Evolutionary conservation across 192 early-diverging fungal species (phyloP).

Genomic region (Dimargaris cristalligena): DNA sequence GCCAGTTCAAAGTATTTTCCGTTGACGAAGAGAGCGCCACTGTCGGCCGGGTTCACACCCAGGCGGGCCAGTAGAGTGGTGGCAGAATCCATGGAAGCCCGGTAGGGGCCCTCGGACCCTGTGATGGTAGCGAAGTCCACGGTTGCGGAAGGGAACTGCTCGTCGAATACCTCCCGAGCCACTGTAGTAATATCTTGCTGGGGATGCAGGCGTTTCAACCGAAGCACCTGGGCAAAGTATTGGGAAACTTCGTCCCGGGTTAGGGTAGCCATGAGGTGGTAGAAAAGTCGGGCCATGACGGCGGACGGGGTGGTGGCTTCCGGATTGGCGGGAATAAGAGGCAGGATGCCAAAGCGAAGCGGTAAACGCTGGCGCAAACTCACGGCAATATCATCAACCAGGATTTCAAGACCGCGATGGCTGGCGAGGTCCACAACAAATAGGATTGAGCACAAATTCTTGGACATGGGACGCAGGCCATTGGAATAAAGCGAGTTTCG

Average conservation of each 20-base stretch:
- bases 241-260: slow-evolving; percentile 6
- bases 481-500: slow-evolving; percentile 42
- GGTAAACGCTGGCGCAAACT: slow-evolving; percentile 56
- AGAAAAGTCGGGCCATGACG: slow-evolving; percentile 19
- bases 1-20: slow-evolving; percentile 51
- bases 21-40: slow-evolving; percentile 57
- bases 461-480: slow-evolving; percentile 55
- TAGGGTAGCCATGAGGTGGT: slow-evolving; percentile 13
- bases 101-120: background rate
- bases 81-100: background rate
- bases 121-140: background rate
- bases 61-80: background rate
- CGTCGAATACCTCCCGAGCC: slow-evolving; percentile 4
- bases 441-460: slow-evolving; percentile 59
- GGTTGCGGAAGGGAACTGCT: no score
- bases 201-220: slow-evolving; percentile 16
- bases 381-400: slow-evolving; percentile 43
- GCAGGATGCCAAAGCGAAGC: slow-evolving; percentile 73
- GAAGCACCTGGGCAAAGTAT: slow-evolving; percentile 16
- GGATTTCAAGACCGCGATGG: slow-evolving; percentile 28
- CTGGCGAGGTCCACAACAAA: slow-evolving; percentile 56
- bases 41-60: background rate
- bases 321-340: slow-evolving; percentile 31
- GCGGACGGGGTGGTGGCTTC: slow-evolving; percentile 13
- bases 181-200: slow-evolving; percentile 14